These are phyloP conservation scores for Myriangium duriaei DNA, from an alignment of 2,329 filamentous ascomycete genomes.

Conservation along the genomic window DNA sequence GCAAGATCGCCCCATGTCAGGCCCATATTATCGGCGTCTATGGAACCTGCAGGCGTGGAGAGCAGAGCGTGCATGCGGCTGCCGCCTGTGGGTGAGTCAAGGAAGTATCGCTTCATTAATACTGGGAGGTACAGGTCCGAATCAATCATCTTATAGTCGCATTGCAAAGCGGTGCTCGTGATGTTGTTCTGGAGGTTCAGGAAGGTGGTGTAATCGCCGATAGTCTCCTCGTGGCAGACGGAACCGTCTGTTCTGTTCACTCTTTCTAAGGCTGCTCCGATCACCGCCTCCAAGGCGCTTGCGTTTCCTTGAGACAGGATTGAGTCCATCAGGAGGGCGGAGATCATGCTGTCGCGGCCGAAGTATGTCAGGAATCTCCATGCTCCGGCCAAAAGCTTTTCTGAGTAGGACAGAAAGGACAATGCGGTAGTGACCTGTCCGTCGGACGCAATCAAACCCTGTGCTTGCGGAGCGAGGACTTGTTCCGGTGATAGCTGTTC, in stretches of 20 bases:
- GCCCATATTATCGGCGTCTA: slow-evolving; percentile 39
- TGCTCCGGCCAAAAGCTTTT: slow-evolving; percentile 51
- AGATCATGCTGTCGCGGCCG: slow-evolving; percentile 52
- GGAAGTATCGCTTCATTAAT: slow-evolving; percentile 47
- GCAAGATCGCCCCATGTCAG: slow-evolving; percentile 43
- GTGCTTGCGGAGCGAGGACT: slow-evolving; percentile 39
- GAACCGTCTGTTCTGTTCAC: slow-evolving; percentile 48
- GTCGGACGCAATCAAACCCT: slow-evolving; percentile 33
- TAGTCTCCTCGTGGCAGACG: slow-evolving; percentile 52
- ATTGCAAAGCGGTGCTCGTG: slow-evolving; percentile 39
- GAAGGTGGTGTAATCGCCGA: slow-evolving; percentile 53
- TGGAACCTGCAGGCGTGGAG: slow-evolving; percentile 30
- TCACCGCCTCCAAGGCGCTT: slow-evolving; percentile 48
- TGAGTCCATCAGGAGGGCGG: slow-evolving; percentile 44
- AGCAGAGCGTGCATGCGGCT: slow-evolving; percentile 27
- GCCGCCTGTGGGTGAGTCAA: slow-evolving; percentile 32
- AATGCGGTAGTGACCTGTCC: slow-evolving; percentile 40
- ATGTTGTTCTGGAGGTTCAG: slow-evolving; percentile 43
- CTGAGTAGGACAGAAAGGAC: slow-evolving; percentile 50
- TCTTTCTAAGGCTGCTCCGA: slow-evolving; percentile 48
- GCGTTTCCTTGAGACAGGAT: slow-evolving; percentile 44
- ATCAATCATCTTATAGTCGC: slow-evolving; percentile 38
- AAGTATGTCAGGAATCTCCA: slow-evolving; percentile 59
- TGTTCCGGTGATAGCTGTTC: slow-evolving; percentile 38
- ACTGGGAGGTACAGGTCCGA: slow-evolving; percentile 50